These are phyloP conservation scores for Penicillium cataractarum DNA, from an alignment of 495 filamentous ascomycete species.

Conservation along the genomic window DNA sequence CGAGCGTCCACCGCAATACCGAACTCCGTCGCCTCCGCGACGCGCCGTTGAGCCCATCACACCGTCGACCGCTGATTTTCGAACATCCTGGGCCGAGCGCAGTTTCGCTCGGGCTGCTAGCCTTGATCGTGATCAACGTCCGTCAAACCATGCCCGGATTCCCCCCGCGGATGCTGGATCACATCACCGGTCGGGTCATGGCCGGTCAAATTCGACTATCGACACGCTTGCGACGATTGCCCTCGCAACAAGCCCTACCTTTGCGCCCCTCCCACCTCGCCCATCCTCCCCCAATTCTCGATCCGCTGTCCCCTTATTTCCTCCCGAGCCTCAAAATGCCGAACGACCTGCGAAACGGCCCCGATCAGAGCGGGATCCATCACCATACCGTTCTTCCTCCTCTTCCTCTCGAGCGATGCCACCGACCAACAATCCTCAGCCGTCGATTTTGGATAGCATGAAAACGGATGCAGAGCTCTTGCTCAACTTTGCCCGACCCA, in stretches of 20 bases:
- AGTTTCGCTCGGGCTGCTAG: slow-evolving; percentile 29
- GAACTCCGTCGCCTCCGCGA: slow-evolving; percentile 58
- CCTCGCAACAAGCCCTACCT: slow-evolving; percentile 53
- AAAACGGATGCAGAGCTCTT: slow-evolving; percentile 58
- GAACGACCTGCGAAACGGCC: slow-evolving; percentile 64
- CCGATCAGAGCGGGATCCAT: slow-evolving; percentile 59
- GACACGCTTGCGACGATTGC: slow-evolving; percentile 60
- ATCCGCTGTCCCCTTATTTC: slow-evolving; percentile 38
- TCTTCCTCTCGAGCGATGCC: slow-evolving; percentile 36
- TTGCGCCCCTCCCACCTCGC: slow-evolving; percentile 41
- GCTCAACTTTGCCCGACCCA: slow-evolving; percentile 50
- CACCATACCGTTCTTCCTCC: slow-evolving; percentile 40
- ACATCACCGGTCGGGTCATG: slow-evolving; percentile 47
- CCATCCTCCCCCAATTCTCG: slow-evolving; percentile 37
- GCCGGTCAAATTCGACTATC: slow-evolving; percentile 54
- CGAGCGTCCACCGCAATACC: slow-evolving; percentile 52
- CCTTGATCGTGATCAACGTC: slow-evolving; percentile 34
- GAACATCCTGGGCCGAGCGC: slow-evolving; percentile 40
- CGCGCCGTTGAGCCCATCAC: slow-evolving; percentile 58
- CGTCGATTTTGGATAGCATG: slow-evolving; percentile 46
- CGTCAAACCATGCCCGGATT: slow-evolving; percentile 26
- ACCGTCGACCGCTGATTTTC: slow-evolving; percentile 43
- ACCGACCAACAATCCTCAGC: slow-evolving; percentile 51
- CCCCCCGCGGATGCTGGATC: slow-evolving; percentile 24
- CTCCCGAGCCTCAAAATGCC: slow-evolving; percentile 31